A percentile compares a stretch with the other conserved stretches of the same genome.
phyloP scores from a whole-genome alignment of 495 filamentous ascomycete species.

The Hypomontagnella submonticulosa region DNA sequence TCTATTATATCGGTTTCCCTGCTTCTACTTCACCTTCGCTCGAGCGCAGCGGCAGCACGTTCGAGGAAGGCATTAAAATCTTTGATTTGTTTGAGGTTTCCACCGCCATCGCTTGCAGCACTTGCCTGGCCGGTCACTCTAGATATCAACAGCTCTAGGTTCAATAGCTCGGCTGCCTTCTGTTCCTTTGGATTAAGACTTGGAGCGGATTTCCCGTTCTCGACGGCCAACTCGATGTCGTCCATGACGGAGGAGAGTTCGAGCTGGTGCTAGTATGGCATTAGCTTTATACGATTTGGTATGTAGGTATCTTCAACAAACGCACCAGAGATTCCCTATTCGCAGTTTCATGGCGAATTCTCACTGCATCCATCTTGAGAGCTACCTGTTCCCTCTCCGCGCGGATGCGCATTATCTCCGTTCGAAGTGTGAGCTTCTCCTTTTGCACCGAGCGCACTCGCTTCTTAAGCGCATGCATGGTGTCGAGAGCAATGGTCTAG shows the following conservation, averaged over 20 bases:
- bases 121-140: slow-evolving; percentile 59
- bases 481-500: slow-evolving; percentile 70
- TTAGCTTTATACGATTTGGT: slow-evolving; percentile 12
- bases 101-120: slow-evolving; percentile 56
- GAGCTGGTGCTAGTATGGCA: slow-evolving; percentile 53
- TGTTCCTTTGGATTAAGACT: slow-evolving; percentile 52
- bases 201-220: slow-evolving; percentile 55
- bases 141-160: slow-evolving; percentile 61
- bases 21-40: slow-evolving; percentile 47
- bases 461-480: slow-evolving; percentile 69
- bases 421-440: slow-evolving; percentile 71
- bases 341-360: slow-evolving; percentile 66
- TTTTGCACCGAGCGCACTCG: slow-evolving; percentile 71
- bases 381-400: slow-evolving; percentile 73
- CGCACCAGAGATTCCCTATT: slow-evolving; percentile 59
- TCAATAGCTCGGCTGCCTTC: slow-evolving; percentile 55
- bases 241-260: slow-evolving; percentile 63
- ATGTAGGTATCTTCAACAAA: not conserved
- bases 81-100: slow-evolving; percentile 62
- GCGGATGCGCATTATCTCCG: slow-evolving; percentile 70
- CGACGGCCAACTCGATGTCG: slow-evolving; percentile 65
- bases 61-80: slow-evolving; percentile 69
- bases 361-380: slow-evolving; percentile 74
- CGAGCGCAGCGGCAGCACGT: slow-evolving; percentile 60
- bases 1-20: too few species aligned